phyloP scores from a whole-genome alignment of 2,329 filamentous ascomycete genomes.

The Diplodia sapinea region DNA sequence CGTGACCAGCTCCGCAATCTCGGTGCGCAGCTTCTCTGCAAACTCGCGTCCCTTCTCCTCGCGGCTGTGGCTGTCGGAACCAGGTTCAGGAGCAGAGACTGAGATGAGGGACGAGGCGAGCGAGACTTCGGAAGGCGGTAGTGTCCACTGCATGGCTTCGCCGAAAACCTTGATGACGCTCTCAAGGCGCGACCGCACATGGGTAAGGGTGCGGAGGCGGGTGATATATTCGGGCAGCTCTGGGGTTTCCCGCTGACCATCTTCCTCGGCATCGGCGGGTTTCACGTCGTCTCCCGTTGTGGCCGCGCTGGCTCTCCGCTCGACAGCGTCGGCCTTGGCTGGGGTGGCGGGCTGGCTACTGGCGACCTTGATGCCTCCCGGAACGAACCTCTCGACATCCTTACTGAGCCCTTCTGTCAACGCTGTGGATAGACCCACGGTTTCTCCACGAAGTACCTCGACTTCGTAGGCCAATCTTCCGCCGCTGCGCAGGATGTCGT shows the following conservation, averaged over 20 bases:
- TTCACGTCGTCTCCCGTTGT: conserved; percentile 38
- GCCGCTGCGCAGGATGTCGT: conserved; percentile 90
- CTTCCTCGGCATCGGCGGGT: not conserved
- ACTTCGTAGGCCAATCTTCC: conserved; percentile 92
- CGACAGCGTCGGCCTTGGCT: conserved; percentile 19
- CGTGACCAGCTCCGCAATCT: conserved; percentile 72
- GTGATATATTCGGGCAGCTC: conserved; percentile 68
- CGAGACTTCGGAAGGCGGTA: conserved; percentile 85
- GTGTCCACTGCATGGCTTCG: conserved; percentile 92
- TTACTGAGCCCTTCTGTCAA: conserved; percentile 73
- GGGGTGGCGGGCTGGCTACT: conserved; percentile 4
- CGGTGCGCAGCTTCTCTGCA: conserved; percentile 70
- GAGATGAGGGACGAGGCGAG: conserved; percentile 86
- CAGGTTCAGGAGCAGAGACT: conserved; percentile 82
- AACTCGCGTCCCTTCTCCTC: conserved; percentile 88
- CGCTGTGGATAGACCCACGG: conserved; percentile 77
- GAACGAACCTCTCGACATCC: conserved; percentile 76
- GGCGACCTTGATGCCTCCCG: conserved; percentile 46
- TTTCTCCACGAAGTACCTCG: conserved; percentile 88
- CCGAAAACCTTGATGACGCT: conserved; percentile 90
- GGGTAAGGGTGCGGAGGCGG: conserved; percentile 79
- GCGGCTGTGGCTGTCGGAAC: conserved; percentile 68
- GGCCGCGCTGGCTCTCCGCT: conserved; percentile 46
- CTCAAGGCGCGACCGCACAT: conserved; percentile 84
- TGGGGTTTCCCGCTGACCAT: conserved; percentile 45